Base-by-base conservation (phyloP, 352 stramenopile genomes). In the Pythium rhizo-oryzae region DNA sequence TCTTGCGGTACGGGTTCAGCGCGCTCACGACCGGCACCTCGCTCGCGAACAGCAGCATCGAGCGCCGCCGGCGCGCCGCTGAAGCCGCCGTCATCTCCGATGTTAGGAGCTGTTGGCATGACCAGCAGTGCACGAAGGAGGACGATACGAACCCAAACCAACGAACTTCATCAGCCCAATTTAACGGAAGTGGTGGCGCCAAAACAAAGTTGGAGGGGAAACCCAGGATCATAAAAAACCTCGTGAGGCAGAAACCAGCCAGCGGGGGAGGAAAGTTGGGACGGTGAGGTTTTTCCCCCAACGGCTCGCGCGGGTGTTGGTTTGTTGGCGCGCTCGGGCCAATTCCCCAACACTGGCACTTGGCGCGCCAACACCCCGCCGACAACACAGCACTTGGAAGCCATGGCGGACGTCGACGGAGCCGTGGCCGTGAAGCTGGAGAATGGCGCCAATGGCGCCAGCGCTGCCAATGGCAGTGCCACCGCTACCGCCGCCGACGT, bases 21-120 rank as follows among this genome's bases (percentile, higher is more conserved):
- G 85, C 88, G 62, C 79, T 87, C 60, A 96, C 85, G 24, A 94
- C 86, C 5, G 88, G 84, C 77, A 96, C 86, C 56, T 96, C 88
- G 72, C 86, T 94, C 55, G 88, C 88, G 69, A 93, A 96, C 67
- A 96, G 66, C 79, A 94, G 82, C 62, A 96, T 91, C 49, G 70
- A 74, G 19, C 69, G 64, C 59, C 47, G 61, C 44, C 66, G 66
- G n/a, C 44, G 54, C 53, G 55, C 43, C 9, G 35, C 39, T n/a
- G 9, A 66, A 43, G 35, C 46, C 59, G 8, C 51, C 49, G 62
- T 65, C 5, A 23, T 61, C 19, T 1, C 24, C 11, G 37, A 23
- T 55, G 8, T 19, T 53, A n/a, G 13, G 12, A 50, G 49, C 6
- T 51, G n/a, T 28, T 51, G 19, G 44, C 9, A 24, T 19, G 41